These are phyloP conservation scores for Eucalyptus polyanthemos DNA, from an alignment of 345 rosid genomes.

Conservation along the genomic window DNA sequence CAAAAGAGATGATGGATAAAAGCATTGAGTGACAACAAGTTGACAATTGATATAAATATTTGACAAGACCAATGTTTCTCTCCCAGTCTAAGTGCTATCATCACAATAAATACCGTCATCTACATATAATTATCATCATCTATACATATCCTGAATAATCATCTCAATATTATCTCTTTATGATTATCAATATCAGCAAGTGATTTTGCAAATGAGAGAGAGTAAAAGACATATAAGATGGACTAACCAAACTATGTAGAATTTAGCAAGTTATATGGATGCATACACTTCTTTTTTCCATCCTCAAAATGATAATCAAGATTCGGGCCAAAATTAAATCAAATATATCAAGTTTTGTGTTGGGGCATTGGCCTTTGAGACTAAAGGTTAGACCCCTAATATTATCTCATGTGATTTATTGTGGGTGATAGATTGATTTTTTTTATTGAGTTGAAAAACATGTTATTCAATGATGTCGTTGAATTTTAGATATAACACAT, in stretches of 20 bases:
- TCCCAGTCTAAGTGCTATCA: not conserved
- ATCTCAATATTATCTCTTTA: not conserved
- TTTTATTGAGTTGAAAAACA: too few relatives aligned
- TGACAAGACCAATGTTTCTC: not conserved
- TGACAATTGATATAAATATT: not conserved
- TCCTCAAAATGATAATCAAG: not conserved
- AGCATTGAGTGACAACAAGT: too few relatives aligned
- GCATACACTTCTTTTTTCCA: not conserved
- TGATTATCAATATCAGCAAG: not conserved
- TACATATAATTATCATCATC: not conserved
- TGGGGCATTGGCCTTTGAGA: too few relatives aligned
- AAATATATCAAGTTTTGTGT: not conserved
- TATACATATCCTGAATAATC: not conserved
- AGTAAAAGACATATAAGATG: not conserved
- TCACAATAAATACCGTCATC: not conserved
- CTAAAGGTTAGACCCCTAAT: too few relatives aligned
- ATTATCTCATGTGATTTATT: too few relatives aligned
- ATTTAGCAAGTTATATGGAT: not conserved
- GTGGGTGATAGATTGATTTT: too few relatives aligned
- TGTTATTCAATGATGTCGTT: too few relatives aligned
- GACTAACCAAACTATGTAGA: not conserved
- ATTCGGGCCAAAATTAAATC: not conserved
- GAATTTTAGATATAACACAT: too few relatives aligned
- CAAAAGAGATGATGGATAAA: not conserved
- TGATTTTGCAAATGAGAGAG: not conserved